phyloP scores from a whole-genome alignment of 176 grass and related monocot genomes.

The Pontederia crassipes region DNA sequence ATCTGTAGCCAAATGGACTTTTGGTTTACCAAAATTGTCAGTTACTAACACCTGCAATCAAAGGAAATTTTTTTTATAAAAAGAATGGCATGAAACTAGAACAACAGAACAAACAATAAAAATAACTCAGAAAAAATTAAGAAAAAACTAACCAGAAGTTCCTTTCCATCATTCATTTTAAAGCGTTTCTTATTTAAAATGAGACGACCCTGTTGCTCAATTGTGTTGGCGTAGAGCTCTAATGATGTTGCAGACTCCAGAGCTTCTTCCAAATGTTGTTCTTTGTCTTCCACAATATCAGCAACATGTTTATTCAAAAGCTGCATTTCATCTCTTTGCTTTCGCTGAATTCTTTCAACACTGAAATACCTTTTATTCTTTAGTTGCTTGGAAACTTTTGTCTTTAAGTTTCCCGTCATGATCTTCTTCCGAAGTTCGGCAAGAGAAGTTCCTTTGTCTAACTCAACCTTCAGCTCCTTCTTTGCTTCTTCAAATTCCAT shows the following conservation, averaged over 20 bases:
- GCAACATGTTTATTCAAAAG: slow-evolving; percentile 63
- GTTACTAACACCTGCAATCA: slow-evolving; percentile 54
- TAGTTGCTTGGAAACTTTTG: slow-evolving; percentile 72
- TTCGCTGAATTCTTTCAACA: slow-evolving; percentile 73
- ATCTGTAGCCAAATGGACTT: slow-evolving; percentile 77
- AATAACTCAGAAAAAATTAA: neutral
- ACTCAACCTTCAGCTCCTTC: slow-evolving; percentile 64
- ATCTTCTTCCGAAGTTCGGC: slow-evolving; percentile 64
- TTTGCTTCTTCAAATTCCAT: slow-evolving; percentile 79
- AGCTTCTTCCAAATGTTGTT: slow-evolving; percentile 19
- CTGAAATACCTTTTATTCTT: slow-evolving; percentile 70
- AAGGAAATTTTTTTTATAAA: slow-evolving; percentile 27
- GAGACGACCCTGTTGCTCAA: slow-evolving; percentile 32
- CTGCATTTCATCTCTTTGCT: slow-evolving; percentile 53
- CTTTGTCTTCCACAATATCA: slow-evolving; percentile 27
- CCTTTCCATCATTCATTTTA: slow-evolving; percentile 46
- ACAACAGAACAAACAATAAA: neutral
- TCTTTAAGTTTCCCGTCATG: slow-evolving; percentile 57
- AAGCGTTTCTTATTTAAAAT: slow-evolving; percentile 65
- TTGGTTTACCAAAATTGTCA: slow-evolving; percentile 43
- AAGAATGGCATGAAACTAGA: neutral
- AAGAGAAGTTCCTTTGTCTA: slow-evolving; percentile 56
- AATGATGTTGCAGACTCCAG: slow-evolving; percentile 29
- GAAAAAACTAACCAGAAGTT: slow-evolving; percentile 52
- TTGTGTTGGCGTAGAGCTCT: slow-evolving; percentile 50